Percentiles rank a stretch among this genome's conserved stretches.
Conservation (phyloP, 164 flowering plant genomes). For the Nelumbo lutea region DNA sequence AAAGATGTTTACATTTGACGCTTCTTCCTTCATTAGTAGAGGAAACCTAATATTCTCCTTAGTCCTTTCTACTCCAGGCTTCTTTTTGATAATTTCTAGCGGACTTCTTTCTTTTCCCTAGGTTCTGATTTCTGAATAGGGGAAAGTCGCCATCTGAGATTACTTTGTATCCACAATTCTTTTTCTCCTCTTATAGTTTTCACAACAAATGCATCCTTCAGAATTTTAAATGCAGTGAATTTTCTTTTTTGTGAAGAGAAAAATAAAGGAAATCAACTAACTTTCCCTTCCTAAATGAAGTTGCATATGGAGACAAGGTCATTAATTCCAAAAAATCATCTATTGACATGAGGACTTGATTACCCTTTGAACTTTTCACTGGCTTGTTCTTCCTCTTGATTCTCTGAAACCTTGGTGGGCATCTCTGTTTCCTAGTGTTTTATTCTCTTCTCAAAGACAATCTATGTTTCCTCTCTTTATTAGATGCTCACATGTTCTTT, state of each 20-base stretch:
- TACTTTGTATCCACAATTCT: not conserved
- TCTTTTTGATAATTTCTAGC: not conserved
- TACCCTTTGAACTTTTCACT: too few relatives aligned
- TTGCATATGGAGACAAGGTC: not conserved
- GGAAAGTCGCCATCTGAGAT: not conserved
- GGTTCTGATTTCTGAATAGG: not conserved
- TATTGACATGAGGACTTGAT: too few relatives aligned
- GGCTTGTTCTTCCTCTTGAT: too few relatives aligned
- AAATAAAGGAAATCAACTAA: not conserved
- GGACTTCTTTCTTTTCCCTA: not conserved
- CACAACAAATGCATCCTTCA: too few relatives aligned
- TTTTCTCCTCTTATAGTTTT: not conserved
- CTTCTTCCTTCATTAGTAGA: not conserved
- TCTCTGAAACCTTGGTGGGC: too few relatives aligned
- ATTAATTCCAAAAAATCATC: not conserved
- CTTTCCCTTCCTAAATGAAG: not conserved
- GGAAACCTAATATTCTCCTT: too few relatives aligned
- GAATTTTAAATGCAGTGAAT: not conserved
- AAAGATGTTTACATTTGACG: not conserved
- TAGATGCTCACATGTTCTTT: too few relatives aligned
- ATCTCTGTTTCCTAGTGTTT: too few relatives aligned
- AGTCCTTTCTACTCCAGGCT: too few relatives aligned
- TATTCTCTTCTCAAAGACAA: too few relatives aligned
- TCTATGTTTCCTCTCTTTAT: too few relatives aligned
- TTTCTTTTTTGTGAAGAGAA: not conserved